phyloP scores from a whole-genome alignment of 2,329 filamentous ascomycete species.

The Basipetospora chlamydospora region DNA sequence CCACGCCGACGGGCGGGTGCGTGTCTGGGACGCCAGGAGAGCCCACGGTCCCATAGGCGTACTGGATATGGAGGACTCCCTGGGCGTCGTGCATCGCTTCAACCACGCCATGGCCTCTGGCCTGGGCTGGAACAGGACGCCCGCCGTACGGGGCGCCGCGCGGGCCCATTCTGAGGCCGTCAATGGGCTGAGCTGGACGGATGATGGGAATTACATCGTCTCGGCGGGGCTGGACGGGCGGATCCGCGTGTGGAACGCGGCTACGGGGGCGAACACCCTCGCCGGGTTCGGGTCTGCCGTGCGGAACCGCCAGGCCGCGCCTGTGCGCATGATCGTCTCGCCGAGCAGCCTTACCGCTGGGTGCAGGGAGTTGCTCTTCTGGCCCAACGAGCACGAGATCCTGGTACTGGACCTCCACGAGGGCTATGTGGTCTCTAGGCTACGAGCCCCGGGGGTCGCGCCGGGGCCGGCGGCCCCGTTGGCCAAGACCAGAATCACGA shows the following conservation, averaged over 20 bases:
- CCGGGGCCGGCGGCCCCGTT: conserved; percentile 28
- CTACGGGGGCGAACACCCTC: conserved; percentile 70
- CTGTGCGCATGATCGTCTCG: conserved; percentile 45
- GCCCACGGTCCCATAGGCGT: conserved; percentile 62
- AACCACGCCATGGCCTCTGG: conserved; percentile 18
- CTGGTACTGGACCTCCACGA: conserved; percentile 67
- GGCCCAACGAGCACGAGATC: conserved; percentile 70
- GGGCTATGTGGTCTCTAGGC: conserved; percentile 54
- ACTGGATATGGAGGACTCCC: conserved; percentile 71
- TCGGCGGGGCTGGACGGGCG: conserved; percentile 72
- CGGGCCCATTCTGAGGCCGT: conserved; percentile 69
- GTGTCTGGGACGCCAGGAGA: conserved; percentile 77
- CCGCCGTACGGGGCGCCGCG: conserved; percentile 32
- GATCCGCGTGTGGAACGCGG: conserved; percentile 76
- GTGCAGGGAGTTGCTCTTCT: conserved; percentile 56
- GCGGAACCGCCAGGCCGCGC: conserved; percentile 54
- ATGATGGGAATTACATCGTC: conserved; percentile 61
- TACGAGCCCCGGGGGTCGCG: conserved; percentile 48
- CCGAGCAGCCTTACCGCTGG: conserved; percentile 43
- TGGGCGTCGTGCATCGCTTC: conserved; percentile 43
- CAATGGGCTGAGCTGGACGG: conserved; percentile 75
- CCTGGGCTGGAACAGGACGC: conserved; percentile 14
- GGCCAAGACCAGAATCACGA: conserved; percentile 58
- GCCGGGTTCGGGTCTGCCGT: conserved; percentile 75
- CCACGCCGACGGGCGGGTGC: conserved; percentile 68